Base-by-base conservation (phyloP, 495 filamentous ascomycete species). In the Talaromyces adpressus region DNA sequence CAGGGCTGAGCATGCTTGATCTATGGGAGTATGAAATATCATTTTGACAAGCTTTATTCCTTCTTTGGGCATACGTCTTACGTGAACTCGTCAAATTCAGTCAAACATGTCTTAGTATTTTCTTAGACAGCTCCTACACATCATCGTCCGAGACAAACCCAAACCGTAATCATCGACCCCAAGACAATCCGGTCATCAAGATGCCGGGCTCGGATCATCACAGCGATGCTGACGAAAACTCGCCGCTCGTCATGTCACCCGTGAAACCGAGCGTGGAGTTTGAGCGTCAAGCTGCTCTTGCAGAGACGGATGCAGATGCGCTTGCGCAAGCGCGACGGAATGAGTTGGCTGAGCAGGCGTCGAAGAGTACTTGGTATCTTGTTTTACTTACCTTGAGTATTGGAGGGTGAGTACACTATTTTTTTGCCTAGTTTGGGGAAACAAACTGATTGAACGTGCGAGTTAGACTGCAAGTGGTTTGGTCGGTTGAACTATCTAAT, bases 401-500 rank as follows among this genome's bases (percentile, higher is more conserved):
- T 64, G 89, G 91, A 49, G 92, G 86, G 83, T 86, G 68, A 79
- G 83, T 76, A 53, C 63, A 34, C 57, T 59, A 49, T 3, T 45
- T 20, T 36, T 36, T 6, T 12, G 32, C 32, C 32, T 36, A 12
- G 9, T 36, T 12, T 36, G 32, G 45, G n/a, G n/a, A 16, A 49
- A 20, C n/a, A 49, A 20, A 6, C 45, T 49, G n/a, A 49, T 49
- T 54, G 6, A 18, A 20, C n/a, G 45, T 16, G 14, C 39, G 39
- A 45, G 8, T 57, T 6, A 14, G 91, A 27, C 79, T 97, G 64
- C 92, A 96, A 73, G 87, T 97, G 69, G 91, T 91, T n/a, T 97
- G 93, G 93, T 89, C 91, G 7, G 91, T 94, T 47, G 92, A 96
- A 71, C 76, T 93, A 59, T 93, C 91, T 57, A 89, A 93, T 77